These are phyloP conservation scores for Bipolaris cookei DNA, from an alignment of 2,329 filamentous ascomycete species.

Conservation along the genomic window DNA sequence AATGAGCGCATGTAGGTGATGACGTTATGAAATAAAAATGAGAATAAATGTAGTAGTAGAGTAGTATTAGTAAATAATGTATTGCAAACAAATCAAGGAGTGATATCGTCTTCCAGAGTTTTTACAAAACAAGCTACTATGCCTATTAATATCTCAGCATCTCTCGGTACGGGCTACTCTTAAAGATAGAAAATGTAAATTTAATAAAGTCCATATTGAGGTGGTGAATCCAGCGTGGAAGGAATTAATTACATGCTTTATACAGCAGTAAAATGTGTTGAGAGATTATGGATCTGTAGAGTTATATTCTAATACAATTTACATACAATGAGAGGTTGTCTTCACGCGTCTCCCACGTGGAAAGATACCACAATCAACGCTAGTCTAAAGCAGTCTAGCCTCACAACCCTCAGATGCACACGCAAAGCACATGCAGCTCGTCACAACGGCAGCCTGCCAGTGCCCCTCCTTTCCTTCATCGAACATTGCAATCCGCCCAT, in stretches of 20 bases:
- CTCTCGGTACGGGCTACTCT: not conserved
- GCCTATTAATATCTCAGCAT: not conserved
- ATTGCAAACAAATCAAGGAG: not conserved
- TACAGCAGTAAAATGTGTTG: no score
- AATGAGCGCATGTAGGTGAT: not conserved
- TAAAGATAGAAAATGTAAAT: not conserved
- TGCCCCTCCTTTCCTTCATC: not conserved
- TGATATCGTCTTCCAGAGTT: not conserved
- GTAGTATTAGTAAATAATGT: not conserved
- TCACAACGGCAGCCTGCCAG: not conserved
- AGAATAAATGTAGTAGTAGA: slow-evolving; percentile 3
- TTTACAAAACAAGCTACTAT: not conserved
- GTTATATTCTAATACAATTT: no score
- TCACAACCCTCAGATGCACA: not conserved
- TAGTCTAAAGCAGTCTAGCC: slow-evolving; percentile 1
- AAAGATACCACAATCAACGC: not conserved
- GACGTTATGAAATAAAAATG: slow-evolving; percentile 3
- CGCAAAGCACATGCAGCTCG: not conserved
- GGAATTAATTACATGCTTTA: no score
- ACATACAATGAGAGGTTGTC: not conserved
- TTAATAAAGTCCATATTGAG: no score
- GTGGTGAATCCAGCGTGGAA: no score
- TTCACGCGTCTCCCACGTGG: not conserved
- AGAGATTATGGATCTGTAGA: no score
- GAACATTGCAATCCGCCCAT: not conserved